Percentiles rank a stretch among this genome's conserved stretches.
Evolutionary conservation across 164 flowering plant species (phyloP).

Genomic region (Macadamia integrifolia): DNA sequence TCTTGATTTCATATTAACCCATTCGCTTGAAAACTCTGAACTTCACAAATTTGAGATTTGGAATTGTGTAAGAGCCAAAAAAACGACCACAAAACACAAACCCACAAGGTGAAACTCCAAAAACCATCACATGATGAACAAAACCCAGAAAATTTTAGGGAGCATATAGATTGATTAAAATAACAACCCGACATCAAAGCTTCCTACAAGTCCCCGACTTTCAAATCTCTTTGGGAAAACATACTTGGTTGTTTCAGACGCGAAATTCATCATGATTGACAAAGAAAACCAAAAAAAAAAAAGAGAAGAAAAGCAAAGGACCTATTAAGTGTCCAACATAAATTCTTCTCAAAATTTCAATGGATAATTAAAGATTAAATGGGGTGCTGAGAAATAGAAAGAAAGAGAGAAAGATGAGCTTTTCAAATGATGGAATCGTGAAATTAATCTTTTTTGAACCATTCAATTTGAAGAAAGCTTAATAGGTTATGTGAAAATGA

Average conservation of each 20-base stretch:
- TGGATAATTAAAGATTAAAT: not conserved
- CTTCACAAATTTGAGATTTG: conserved; percentile 76
- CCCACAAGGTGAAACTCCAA: not conserved
- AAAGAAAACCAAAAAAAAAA: not conserved
- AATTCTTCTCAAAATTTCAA: not conserved
- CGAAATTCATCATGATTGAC: conserved; percentile 66
- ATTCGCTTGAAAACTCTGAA: conserved; percentile 55
- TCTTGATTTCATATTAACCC: conserved; percentile 71
- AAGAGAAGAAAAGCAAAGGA: not conserved
- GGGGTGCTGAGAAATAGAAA: conserved; percentile 52
- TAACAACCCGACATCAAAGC: conserved; percentile 20
- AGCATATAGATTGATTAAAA: not conserved
- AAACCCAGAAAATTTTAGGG: not conserved
- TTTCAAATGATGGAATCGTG: not conserved
- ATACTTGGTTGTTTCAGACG: conserved; percentile 60
- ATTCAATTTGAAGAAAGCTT: no score
- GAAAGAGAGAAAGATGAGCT: conserved; percentile 67
- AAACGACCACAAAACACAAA: conserved; percentile 3
- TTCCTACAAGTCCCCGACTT: conserved; percentile 66
- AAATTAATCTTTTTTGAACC: no score
- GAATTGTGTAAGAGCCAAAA: conserved; percentile 37
- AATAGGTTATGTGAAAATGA: no score
- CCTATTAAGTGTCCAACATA: not conserved
- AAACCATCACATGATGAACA: not conserved
- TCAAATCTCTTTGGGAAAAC: conserved; percentile 65